Evolutionary conservation across 2,329 filamentous ascomycete species (phyloP), one percentile per base, ranked within the genome.

Genomic region (Bipolaris sorokiniana): DNA sequence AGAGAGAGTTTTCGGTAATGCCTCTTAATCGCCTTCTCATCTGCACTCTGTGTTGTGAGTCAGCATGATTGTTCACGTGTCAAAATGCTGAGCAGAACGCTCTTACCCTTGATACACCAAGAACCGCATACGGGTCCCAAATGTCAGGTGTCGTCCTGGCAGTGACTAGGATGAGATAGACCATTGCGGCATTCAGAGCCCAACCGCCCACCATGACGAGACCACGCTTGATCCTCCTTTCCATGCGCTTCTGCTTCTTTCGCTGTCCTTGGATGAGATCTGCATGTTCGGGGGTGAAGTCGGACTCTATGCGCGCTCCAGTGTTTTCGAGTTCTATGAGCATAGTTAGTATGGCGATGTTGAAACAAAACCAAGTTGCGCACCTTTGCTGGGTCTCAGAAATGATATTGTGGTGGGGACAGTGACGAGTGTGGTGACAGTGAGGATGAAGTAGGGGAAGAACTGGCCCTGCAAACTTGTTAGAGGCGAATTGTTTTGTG

Each of bases 371-470:
- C 42, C 41, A 51, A 38, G 54, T 58, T 66, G 66, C 78, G 65
- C 70, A 86, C 84, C 82, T 81, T 88, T 91, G 77, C 86, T 90
- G 42, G 91, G 88, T 75, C 89, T 90, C 71, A 97, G 84, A 68
- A 97, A 87, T 65, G 88, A 90, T 79, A 96, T 97, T 70, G 94
- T 96, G 72, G 96, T 84, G 61, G 94, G 93, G 57, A 97, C 80
- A 33, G 95, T 97, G 78, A 97, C 85, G 66, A 99, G 87, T 72
- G 89, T 88, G 62, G 90, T 88, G 72, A 98, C 84, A 41, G 93
- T 97, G 75, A 97, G 88, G 80, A 98, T 89, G 83, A 99, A 99
- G 86, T 96, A 97, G 67, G 96, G 95, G 84, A 97, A 99, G 83
- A 97, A 97, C 86, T 97, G 91, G 70, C 92, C 93, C 86, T 95